phyloP scores from a whole-genome alignment of 371 early-diverging fungal genomes.

The Cokeromyces recurvatus region DNA sequence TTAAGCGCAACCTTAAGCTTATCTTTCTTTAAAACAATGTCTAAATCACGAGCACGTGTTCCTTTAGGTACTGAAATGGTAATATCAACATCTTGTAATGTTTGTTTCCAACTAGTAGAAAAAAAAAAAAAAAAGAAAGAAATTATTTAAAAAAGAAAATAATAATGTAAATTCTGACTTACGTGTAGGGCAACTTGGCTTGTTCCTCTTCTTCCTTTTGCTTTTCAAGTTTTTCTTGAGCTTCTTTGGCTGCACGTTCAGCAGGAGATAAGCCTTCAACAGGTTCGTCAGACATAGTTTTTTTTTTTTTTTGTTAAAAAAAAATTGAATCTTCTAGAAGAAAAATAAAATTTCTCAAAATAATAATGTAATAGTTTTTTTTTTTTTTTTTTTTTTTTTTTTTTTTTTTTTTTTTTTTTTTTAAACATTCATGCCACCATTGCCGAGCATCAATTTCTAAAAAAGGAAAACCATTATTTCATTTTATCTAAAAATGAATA shows the following conservation, averaged over 20 bases:
- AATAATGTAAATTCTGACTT: background rate
- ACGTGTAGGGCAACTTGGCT: conserved; percentile 50
- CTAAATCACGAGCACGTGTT: conserved; percentile 67
- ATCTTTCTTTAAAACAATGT: conserved; percentile 64
- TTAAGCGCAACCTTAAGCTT: conserved; percentile 71
- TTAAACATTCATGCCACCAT: too few species aligned
- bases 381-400: too few species aligned
- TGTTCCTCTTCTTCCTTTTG: conserved; percentile 47
- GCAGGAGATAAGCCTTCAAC: conserved; percentile 28
- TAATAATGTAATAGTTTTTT: too few species aligned
- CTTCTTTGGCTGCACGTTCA: conserved; percentile 27
- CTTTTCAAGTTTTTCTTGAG: conserved; percentile 29
- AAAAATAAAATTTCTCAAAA: too few species aligned
- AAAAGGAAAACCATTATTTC: too few species aligned
- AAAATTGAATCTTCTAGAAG: too few species aligned
- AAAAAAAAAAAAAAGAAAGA: background rate
- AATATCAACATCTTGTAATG: conserved; percentile 80
- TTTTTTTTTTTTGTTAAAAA: background rate
- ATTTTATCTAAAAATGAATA: too few species aligned
- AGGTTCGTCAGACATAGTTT: conserved; percentile 15
- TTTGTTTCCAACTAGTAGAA: conserved; percentile 76
- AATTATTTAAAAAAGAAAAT: background rate
- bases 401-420: too few species aligned
- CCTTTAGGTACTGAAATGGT: conserved; percentile 74
- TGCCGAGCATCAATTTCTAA: too few species aligned